A percentile compares a stretch with the other conserved stretches of the same genome.
phyloP scores from a whole-genome alignment of 768 basidiomycete genomes.

The Phanerodontia chrysosporium region DNA sequence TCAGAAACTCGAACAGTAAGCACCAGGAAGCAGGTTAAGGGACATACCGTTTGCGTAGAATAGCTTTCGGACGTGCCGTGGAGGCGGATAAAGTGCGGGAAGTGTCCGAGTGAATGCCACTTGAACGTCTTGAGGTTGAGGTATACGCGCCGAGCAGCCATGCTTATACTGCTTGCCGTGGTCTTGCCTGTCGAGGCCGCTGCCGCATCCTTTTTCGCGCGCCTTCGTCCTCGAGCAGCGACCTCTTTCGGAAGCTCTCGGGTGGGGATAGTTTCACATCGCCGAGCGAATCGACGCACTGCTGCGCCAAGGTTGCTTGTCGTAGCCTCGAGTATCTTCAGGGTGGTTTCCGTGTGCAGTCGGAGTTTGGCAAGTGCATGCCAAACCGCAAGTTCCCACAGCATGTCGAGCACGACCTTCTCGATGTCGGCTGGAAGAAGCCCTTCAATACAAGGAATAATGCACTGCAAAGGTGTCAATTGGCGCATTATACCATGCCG shows the following conservation, averaged over 20 bases:
- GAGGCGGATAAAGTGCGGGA: slow-evolving; percentile 6
- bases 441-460: slow-evolving; percentile 22
- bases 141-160: not conserved
- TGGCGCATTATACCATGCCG: no score
- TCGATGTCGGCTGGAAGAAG: slow-evolving; percentile 20
- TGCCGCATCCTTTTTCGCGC: not conserved
- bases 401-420: slow-evolving; percentile 26
- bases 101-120: slow-evolving; percentile 22
- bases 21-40: not conserved
- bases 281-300: slow-evolving; percentile 29
- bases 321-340: slow-evolving; percentile 19
- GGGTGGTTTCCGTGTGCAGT: slow-evolving; percentile 32
- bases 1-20: not conserved
- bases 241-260: slow-evolving; percentile 35
- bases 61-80: slow-evolving; percentile 23
- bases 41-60: slow-evolving; percentile 24
- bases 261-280: slow-evolving; percentile 25
- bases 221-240: slow-evolving; percentile 12
- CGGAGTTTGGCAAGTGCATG: slow-evolving; percentile 38
- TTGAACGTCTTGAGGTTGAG: slow-evolving; percentile 23
- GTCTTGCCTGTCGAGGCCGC: no score
- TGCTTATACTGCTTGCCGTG: not conserved
- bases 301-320: slow-evolving; percentile 27
- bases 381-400: slow-evolving; percentile 33
- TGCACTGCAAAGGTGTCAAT: slow-evolving; percentile 19